phyloP scores from a whole-genome alignment of 1,284 basidiomycete genomes.

The Rhodotorula sp. region DNA sequence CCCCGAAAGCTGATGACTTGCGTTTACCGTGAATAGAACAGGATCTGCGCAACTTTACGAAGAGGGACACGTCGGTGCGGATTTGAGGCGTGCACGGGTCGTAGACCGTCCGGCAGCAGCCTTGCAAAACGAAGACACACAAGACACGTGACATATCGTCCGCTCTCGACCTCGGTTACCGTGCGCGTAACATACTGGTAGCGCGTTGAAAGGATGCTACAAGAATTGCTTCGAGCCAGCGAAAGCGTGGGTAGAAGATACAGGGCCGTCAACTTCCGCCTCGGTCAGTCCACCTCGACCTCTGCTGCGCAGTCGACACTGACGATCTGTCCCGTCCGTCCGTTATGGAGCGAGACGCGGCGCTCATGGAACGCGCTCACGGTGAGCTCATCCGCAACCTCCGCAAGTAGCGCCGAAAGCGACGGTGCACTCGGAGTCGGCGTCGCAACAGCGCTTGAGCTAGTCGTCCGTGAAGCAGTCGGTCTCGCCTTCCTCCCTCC shows the following conservation, averaged over 20 bases:
- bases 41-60: slow-evolving; percentile 15
- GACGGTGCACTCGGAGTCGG: background rate
- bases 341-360: background rate
- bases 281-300: slow-evolving; percentile 1
- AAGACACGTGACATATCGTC: no score
- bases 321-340: slow-evolving; percentile 8
- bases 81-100: background rate
- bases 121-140: no score
- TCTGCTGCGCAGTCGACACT: slow-evolving; percentile 23
- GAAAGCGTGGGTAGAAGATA: no score
- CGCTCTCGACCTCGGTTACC: no score
- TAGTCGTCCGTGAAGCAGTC: background rate
- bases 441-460: background rate
- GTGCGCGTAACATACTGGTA: background rate
- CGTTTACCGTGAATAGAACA: slow-evolving; percentile 8
- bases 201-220: background rate
- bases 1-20: no score
- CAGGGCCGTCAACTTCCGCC: no score
- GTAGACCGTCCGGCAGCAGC: background rate
- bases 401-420: background rate
- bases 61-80: slow-evolving; percentile 12
- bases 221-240: background rate
- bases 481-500: background rate
- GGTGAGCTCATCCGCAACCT: background rate
- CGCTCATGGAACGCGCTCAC: background rate